phyloP scores from a whole-genome alignment of 2,329 filamentous ascomycete genomes.

The Aspergillus phoenicis region DNA sequence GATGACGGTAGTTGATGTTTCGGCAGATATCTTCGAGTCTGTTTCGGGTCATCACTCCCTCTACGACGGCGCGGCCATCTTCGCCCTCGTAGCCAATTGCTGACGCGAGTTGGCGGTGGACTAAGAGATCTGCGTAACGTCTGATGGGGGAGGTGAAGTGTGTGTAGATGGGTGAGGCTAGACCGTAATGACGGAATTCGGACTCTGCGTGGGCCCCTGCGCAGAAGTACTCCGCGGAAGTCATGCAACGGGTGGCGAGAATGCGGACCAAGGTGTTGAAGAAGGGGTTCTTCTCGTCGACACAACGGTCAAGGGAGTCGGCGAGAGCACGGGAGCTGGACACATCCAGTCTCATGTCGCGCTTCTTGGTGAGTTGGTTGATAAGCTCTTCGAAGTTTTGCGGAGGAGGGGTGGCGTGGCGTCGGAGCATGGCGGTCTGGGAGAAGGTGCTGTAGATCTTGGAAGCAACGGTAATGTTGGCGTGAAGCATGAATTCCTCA shows the following conservation, averaged over 20 bases:
- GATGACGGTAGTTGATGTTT: conserved; percentile 97
- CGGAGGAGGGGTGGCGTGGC: conserved; percentile 88
- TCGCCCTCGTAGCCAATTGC: conserved; percentile 80
- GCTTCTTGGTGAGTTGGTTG: conserved; percentile 87
- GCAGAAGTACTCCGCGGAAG: conserved; percentile 97
- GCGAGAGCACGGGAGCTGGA: conserved; percentile 93
- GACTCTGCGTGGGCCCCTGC: conserved; percentile 89
- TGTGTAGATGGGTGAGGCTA: conserved; percentile 96
- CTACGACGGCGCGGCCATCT: conserved; percentile 67
- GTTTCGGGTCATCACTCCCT: conserved; percentile 75
- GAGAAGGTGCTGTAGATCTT: conserved; percentile 92
- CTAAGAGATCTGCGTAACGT: conserved; percentile 94
- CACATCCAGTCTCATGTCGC: conserved; percentile 74
- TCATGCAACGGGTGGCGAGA: conserved; percentile 98
- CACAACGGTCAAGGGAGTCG: conserved; percentile 83
- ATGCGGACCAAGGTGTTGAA: conserved; percentile 99
- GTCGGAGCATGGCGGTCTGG: conserved; percentile 89
- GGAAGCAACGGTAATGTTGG: conserved; percentile 89
- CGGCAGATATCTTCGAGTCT: conserved; percentile 93
- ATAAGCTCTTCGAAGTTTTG: conserved; percentile 95
- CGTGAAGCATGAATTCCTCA: conserved; percentile 98
- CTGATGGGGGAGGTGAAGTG: conserved; percentile 98
- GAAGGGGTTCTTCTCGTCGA: conserved; percentile 80
- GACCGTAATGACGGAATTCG: conserved; percentile 95
- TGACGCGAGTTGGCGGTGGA: conserved; percentile 90